phyloP scores from a whole-genome alignment of 805 yeast genomes.

The Starmerella cellae region DNA sequence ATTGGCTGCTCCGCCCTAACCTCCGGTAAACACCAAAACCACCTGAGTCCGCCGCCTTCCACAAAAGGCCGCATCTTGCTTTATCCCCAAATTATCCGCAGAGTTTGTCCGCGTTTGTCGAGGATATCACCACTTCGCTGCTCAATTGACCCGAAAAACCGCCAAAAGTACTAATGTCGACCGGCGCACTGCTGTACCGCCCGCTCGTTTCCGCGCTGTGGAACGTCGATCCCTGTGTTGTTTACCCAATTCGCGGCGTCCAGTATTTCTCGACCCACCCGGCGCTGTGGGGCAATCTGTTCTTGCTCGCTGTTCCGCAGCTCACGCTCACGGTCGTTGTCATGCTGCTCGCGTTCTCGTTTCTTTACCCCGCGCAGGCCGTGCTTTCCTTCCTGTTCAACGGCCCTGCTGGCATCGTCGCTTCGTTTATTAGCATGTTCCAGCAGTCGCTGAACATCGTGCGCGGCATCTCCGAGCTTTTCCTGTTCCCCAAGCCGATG shows the following conservation, averaged over 20 bases:
- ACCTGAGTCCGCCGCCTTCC: too few relatives aligned
- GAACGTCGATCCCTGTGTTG: constrained; percentile 4
- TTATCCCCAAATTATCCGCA: too few relatives aligned
- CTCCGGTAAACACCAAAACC: too few relatives aligned
- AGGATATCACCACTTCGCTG: too few relatives aligned
- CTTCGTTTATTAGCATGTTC: constrained; percentile 35
- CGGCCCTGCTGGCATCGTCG: constrained; percentile 40
- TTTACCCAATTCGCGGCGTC: constrained; percentile 32
- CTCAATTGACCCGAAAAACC: too few relatives aligned
- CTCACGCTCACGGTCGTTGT: constrained; percentile 30
- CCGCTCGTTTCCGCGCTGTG: background rate
- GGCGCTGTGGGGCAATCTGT: constrained; percentile 36
- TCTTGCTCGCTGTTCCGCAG: constrained; percentile 37
- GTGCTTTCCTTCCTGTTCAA: constrained; percentile 32
- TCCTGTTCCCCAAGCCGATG: constrained; percentile 39
- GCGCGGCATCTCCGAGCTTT: constrained; percentile 31
- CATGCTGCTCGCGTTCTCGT: constrained; percentile 28
- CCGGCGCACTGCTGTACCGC: constrained; percentile 6
- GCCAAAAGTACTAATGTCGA: too few relatives aligned
- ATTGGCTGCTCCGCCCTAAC: too few relatives aligned
- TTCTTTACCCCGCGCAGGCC: constrained; percentile 37
- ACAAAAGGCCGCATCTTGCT: too few relatives aligned
- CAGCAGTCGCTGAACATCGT: constrained; percentile 35
- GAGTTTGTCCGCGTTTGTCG: too few relatives aligned
- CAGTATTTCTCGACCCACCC: constrained; percentile 32